A percentile compares a stretch with the other conserved stretches of the same genome.
Evolutionary conservation across 176 grass and related monocot genomes (phyloP).

Genomic region (Avena insularis): DNA sequence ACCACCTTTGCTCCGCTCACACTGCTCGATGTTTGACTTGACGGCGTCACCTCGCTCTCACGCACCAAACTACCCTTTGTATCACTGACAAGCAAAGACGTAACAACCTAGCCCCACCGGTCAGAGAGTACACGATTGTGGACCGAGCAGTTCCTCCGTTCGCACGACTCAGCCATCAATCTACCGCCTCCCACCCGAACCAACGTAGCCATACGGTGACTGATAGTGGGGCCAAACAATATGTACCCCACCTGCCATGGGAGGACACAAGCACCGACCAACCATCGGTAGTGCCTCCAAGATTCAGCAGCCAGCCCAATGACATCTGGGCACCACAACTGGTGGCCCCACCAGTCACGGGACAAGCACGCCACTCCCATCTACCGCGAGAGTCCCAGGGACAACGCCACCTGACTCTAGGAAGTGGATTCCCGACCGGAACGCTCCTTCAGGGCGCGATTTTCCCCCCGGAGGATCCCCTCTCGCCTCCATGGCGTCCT

Average conservation of each 20-base stretch:
- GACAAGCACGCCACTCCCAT: background rate
- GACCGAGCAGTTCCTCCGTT: background rate
- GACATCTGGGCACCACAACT: background rate
- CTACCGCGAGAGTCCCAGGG: background rate
- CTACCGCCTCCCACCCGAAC: background rate
- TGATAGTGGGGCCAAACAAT: background rate
- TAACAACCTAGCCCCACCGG: background rate
- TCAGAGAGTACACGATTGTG: background rate
- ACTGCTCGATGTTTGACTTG: constrained; percentile 19
- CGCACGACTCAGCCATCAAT: background rate
- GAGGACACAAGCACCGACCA: background rate
- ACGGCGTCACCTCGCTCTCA: background rate
- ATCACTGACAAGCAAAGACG: background rate
- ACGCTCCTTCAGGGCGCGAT: constrained; percentile 38
- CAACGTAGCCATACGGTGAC: background rate
- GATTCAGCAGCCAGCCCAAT: background rate
- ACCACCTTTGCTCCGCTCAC: constrained; percentile 35
- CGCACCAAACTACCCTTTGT: fast-evolving
- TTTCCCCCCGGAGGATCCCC: background rate
- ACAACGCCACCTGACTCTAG: background rate
- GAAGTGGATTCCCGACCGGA: background rate
- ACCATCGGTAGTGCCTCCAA: background rate
- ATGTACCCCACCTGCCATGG: constrained; percentile 8
- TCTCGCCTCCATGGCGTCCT: constrained; percentile 43
- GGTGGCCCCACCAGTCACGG: background rate